These are phyloP conservation scores for Cucumis sativus DNA, from an alignment of 306 rosid genomes.

Conservation along the genomic window DNA sequence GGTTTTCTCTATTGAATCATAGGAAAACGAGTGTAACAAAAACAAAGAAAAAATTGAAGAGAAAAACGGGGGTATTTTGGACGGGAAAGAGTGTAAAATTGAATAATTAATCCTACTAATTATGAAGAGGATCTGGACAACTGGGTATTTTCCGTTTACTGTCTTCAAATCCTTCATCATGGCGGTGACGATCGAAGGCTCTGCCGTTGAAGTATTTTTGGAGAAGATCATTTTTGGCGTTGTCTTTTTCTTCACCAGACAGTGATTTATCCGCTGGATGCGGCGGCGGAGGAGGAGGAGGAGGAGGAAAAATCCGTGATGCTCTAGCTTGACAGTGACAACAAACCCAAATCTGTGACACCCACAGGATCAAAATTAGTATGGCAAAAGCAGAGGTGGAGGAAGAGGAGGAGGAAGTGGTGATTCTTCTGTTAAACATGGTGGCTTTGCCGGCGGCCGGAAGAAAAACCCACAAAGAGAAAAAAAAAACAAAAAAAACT, in stretches of 20 bases:
- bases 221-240: conserved; percentile 31
- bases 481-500: background rate
- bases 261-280: background rate
- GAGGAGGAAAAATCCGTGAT: conserved; percentile 17
- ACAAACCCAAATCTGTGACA: conserved; percentile 38
- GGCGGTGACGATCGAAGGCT: conserved; percentile 19
- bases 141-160: conserved; percentile 76
- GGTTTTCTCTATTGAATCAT: conserved; percentile 54
- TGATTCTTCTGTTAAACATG: background rate
- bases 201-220: conserved; percentile 39
- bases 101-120: conserved; percentile 35
- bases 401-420: background rate
- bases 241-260: background rate
- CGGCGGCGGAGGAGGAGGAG: background rate
- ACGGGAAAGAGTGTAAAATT: conserved; percentile 13
- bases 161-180: conserved; percentile 31
- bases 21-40: background rate
- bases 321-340: conserved; percentile 39
- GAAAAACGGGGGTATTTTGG: conserved; percentile 89
- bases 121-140: conserved; percentile 99
- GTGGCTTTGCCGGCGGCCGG: background rate
- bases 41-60: conserved; percentile 21
- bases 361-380: conserved; percentile 16
- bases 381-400: background rate
- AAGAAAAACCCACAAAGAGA: background rate